Percentiles rank a stretch among this genome's conserved stretches.
These are phyloP conservation scores for Rhizopogon salebrosus DNA, from an alignment of 768 basidiomycete genomes.

Conservation along the genomic window DNA sequence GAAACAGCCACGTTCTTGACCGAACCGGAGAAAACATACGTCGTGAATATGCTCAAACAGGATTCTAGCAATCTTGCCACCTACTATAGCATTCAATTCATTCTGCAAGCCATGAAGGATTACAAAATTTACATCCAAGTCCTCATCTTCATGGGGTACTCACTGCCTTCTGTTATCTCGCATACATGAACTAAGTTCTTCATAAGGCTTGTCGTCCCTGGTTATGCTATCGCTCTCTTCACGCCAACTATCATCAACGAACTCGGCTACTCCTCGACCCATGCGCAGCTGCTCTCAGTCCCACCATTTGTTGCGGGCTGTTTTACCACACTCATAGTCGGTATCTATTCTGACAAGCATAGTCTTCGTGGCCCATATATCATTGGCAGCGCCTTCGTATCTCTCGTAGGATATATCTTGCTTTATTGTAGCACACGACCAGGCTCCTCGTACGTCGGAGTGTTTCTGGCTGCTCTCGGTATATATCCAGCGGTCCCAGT, in stretches of 20 bases:
- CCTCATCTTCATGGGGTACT: constrained; percentile 37
- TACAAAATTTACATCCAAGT: constrained; percentile 34
- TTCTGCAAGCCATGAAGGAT: constrained; percentile 44
- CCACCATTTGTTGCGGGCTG: constrained; percentile 46
- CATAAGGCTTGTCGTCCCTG: constrained; percentile 37
- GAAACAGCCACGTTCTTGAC: constrained; percentile 54
- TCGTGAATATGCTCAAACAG: constrained; percentile 37
- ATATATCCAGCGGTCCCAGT: constrained; percentile 45
- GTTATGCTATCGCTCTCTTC: constrained; percentile 47
- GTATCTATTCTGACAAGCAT: constrained; percentile 38
- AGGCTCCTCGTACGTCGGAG: constrained; percentile 36
- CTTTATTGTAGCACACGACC: constrained; percentile 30
- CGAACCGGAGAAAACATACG: constrained; percentile 33
- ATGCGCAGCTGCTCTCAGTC: constrained; percentile 43
- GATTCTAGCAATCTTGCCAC: constrained; percentile 41
- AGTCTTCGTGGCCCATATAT: constrained; percentile 45
- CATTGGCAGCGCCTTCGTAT: constrained; percentile 34
- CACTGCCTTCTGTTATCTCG: constrained; percentile 7
- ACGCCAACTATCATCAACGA: constrained; percentile 45
- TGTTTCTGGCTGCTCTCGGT: constrained; percentile 47
- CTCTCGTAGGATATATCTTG: constrained; percentile 50
- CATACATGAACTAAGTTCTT: not conserved
- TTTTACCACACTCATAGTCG: constrained; percentile 35
- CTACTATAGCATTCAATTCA: constrained; percentile 38
- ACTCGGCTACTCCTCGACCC: constrained; percentile 46